Evolutionary conservation across 2,329 filamentous ascomycete genomes (phyloP).

Genomic region (Xylariaceae sp.): DNA sequence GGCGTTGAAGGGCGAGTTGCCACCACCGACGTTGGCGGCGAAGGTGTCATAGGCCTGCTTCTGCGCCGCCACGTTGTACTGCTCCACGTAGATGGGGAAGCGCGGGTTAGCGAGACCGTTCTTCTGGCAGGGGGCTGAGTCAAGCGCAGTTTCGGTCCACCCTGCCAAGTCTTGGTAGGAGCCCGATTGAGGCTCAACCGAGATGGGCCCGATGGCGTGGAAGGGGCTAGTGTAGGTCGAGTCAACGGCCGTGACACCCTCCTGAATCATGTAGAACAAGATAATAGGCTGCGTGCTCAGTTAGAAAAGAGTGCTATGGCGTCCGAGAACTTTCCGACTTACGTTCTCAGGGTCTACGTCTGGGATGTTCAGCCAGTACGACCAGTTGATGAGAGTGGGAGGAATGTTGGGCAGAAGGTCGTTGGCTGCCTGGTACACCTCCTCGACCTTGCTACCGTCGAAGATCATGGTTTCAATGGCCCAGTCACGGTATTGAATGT

Average conservation of each 20-base stretch:
- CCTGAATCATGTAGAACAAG: conserved; percentile 22
- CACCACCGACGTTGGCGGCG: conserved; percentile 27
- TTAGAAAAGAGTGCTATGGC: conserved; percentile 9
- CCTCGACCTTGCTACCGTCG: conserved; percentile 45
- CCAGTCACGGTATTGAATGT: conserved; percentile 38
- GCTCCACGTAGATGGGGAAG: conserved; percentile 24
- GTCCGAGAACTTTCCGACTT: conserved; percentile 9
- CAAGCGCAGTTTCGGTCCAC: conserved; percentile 12
- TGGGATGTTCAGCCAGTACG: conserved; percentile 16
- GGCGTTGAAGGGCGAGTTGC: conserved; percentile 30
- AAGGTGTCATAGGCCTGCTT: conserved; percentile 36
- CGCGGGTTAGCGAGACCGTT: conserved; percentile 20
- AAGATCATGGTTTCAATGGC: conserved; percentile 42
- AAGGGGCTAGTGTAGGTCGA: conserved; percentile 18
- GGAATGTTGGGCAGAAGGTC: conserved; percentile 36
- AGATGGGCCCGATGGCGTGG: conserved; percentile 14
- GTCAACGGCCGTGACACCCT: conserved; percentile 20
- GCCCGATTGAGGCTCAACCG: conserved; percentile 2
- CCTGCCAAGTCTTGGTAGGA: conserved; percentile 14
- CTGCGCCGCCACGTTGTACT: conserved; percentile 34
- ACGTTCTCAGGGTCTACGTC: conserved; percentile 16
- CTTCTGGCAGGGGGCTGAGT: conserved; percentile 18
- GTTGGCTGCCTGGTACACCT: conserved; percentile 43
- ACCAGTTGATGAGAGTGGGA: conserved; percentile 15
- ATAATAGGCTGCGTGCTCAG: conserved; percentile 14